Percentiles rank a stretch among this genome's conserved stretches.
These are phyloP conservation scores for Trichosphaerium sp. DNA, from an alignment of 78 protist genomes.

Conservation along the genomic window DNA sequence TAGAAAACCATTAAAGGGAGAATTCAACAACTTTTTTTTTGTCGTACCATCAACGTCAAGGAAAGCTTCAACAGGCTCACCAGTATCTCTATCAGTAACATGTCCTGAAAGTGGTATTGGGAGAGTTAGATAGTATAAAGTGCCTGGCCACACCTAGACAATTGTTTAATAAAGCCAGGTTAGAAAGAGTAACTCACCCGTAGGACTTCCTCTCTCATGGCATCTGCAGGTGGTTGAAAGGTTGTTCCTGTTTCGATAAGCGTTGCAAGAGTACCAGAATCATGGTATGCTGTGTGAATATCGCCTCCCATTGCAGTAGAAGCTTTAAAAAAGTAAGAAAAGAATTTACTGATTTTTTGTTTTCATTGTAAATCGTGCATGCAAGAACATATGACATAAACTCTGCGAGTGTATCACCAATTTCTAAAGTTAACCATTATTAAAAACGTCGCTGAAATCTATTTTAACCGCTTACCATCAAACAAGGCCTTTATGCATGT, in stretches of 20 bases:
- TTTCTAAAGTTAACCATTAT: neutral
- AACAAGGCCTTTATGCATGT: neutral
- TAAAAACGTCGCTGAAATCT: neutral
- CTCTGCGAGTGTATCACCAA: neutral
- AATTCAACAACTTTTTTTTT: neutral
- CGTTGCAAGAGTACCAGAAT: neutral
- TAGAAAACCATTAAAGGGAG: neutral
- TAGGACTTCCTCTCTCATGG: neutral
- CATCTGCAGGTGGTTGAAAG: neutral
- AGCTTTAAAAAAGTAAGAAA: too few species aligned
- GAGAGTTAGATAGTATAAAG: neutral
- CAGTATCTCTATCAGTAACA: neutral
- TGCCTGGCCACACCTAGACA: neutral
- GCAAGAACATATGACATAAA: neutral
- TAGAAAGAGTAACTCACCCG: too few species aligned
- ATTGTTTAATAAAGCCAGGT: too few species aligned
- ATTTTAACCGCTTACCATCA: neutral
- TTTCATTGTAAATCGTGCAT: too few species aligned
- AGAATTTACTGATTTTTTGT: too few species aligned
- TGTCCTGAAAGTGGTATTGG: neutral
- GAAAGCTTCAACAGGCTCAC: neutral
- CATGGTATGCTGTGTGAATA: neutral
- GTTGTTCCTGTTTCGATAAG: neutral
- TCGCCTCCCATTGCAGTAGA: neutral
- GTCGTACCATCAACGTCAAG: neutral